A percentile compares a stretch with the other conserved stretches of the same genome.
Evolutionary conservation across 176 grass and related monocot genomes (phyloP).

Genomic region (Musa beccarii): DNA sequence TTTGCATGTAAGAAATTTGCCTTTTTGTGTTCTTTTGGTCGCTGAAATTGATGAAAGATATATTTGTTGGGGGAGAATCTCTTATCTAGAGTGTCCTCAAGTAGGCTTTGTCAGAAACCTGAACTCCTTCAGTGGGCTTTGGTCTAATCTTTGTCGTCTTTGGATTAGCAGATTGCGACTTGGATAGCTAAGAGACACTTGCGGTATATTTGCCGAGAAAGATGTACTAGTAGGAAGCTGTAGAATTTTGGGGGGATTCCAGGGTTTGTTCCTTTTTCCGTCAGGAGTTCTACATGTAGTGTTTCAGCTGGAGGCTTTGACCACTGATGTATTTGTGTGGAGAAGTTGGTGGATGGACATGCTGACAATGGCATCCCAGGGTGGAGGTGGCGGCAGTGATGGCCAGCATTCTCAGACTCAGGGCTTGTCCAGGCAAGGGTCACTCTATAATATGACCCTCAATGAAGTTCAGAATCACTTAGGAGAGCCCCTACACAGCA

Average conservation of each 20-base stretch:
- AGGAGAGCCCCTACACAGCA: constrained; percentile 64
- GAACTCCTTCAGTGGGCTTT: neutral
- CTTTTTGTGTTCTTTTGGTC: neutral
- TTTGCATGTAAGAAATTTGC: too few relatives aligned
- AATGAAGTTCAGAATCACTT: constrained; percentile 84
- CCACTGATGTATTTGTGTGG: neutral
- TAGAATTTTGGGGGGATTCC: neutral
- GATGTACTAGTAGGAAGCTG: neutral
- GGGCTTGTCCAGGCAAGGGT: constrained; percentile 61
- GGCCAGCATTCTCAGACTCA: constrained; percentile 34
- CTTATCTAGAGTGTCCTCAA: neutral
- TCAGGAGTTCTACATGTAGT: neutral
- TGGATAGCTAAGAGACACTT: neutral
- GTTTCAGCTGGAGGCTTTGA: neutral
- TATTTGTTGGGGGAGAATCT: neutral
- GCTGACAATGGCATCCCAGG: constrained; percentile 56
- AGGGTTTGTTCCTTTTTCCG: neutral
- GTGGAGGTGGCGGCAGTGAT: constrained; percentile 13
- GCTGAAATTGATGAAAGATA: neutral
- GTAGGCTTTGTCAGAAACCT: neutral
- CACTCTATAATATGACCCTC: constrained; percentile 73
- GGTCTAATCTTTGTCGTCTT: neutral
- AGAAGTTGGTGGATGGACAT: constrained; percentile 46
- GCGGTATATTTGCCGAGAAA: neutral
- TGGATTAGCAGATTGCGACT: neutral